Percentiles rank a stretch among this genome's conserved stretches.
These are phyloP conservation scores for Acanthamoeba quina DNA, from an alignment of 208 protist genomes.

Conservation along the genomic window DNA sequence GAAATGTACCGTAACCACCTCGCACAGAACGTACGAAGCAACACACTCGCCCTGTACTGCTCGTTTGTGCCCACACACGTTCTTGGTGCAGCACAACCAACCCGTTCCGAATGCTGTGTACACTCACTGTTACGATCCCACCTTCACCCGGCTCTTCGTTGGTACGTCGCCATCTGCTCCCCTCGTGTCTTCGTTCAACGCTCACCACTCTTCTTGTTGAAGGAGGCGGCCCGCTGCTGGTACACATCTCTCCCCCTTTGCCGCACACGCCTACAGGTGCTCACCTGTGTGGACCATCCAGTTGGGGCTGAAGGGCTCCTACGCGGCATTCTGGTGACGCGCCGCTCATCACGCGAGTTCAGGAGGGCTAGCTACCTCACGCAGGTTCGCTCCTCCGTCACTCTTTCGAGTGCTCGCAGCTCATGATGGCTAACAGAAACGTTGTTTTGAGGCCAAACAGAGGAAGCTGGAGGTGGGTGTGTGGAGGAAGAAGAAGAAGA, in stretches of 20 bases:
- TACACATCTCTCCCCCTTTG: background rate
- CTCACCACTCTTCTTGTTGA: background rate
- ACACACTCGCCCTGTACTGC: background rate
- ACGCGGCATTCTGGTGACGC: slow-evolving; percentile 34
- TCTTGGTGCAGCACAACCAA: background rate
- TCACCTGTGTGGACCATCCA: background rate
- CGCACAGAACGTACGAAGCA: background rate
- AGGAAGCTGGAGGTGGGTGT: background rate
- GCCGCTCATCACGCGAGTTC: background rate
- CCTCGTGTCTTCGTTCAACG: background rate
- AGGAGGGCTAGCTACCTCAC: too few species aligned
- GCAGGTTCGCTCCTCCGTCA: too few species aligned
- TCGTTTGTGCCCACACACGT: too few species aligned
- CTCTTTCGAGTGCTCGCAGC: too few species aligned
- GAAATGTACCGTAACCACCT: background rate
- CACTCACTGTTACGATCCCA: slow-evolving; percentile 25
- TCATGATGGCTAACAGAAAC: too few species aligned
- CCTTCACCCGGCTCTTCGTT: slow-evolving; percentile 15
- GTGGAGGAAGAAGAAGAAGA: background rate
- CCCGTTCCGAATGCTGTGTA: background rate
- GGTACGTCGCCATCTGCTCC: background rate
- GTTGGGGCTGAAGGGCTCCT: slow-evolving; percentile 8
- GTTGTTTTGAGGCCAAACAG: background rate
- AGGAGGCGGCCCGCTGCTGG: slow-evolving; percentile 44
- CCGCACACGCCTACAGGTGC: too few species aligned